These are phyloP conservation scores for Forsythia viridissima DNA, from an alignment of 257 asterid species.

Conservation along the genomic window DNA sequence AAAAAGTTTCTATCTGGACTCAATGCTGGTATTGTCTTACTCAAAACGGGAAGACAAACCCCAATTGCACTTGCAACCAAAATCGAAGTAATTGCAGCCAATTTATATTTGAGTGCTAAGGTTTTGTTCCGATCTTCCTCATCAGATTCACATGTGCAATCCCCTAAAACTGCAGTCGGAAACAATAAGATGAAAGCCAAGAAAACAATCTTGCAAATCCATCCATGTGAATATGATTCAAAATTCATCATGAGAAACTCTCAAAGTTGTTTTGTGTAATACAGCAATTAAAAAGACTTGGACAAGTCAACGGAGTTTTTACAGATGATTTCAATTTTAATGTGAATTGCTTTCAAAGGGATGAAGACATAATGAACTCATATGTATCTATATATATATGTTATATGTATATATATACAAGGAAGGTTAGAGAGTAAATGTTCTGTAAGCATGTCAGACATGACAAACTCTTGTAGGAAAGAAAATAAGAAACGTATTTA, in stretches of 20 bases:
- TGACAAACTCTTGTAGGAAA: too few relatives aligned
- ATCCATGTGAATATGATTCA: background rate
- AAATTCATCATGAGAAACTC: background rate
- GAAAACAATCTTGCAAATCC: background rate
- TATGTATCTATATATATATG: too few relatives aligned
- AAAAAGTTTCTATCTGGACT: slow-evolving; percentile 41
- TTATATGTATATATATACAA: too few relatives aligned
- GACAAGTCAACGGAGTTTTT: too few relatives aligned
- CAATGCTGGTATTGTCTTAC: slow-evolving; percentile 27
- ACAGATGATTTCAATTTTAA: too few relatives aligned
- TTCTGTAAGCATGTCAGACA: too few relatives aligned
- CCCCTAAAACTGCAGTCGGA: slow-evolving; percentile 11
- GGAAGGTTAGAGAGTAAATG: too few relatives aligned
- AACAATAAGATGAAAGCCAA: background rate
- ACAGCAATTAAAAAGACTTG: too few relatives aligned
- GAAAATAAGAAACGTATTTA: too few relatives aligned
- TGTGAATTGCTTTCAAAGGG: too few relatives aligned
- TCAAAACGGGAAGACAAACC: slow-evolving; percentile 37
- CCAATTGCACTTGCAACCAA: slow-evolving; percentile 34
- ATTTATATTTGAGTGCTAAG: slow-evolving; percentile 32
- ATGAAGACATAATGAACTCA: too few relatives aligned
- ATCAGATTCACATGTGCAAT: slow-evolving; percentile 29
- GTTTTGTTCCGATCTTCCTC: slow-evolving; percentile 20
- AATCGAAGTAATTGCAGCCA: slow-evolving; percentile 32
- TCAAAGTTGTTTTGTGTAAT: too few relatives aligned